Evolutionary conservation across 2,329 filamentous ascomycete species (phyloP).

Genomic region (Colletotrichum liaoningense): DNA sequence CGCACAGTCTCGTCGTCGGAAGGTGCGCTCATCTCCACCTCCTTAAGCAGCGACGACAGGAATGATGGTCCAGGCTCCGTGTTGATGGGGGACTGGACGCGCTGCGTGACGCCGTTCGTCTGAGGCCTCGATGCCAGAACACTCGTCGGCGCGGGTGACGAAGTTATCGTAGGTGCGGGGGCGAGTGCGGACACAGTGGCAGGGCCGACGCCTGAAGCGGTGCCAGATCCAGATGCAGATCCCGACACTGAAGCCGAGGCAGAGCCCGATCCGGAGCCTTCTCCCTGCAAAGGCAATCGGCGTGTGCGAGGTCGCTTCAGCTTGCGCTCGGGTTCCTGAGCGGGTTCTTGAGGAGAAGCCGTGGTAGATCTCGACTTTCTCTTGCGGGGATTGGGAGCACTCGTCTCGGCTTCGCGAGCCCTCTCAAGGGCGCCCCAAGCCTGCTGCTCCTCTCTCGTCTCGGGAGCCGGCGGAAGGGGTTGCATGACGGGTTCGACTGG

Average conservation of each 20-base stretch:
- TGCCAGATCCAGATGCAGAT: slow-evolving; percentile 4
- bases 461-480: slow-evolving; percentile 43
- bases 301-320: slow-evolving; percentile 89
- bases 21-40: slow-evolving; percentile 78
- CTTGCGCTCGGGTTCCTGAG: slow-evolving; percentile 80
- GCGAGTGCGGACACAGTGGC: slow-evolving; percentile 24
- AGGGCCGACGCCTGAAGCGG: slow-evolving; percentile 40
- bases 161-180: neutral
- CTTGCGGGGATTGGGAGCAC: slow-evolving; percentile 68
- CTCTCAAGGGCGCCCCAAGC: slow-evolving; percentile 94
- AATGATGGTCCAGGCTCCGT: slow-evolving; percentile 76
- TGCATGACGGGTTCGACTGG: slow-evolving; percentile 37
- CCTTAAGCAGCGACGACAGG: slow-evolving; percentile 85
- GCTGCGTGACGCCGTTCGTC: slow-evolving; percentile 23
- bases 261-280: slow-evolving; percentile 57
- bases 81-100: slow-evolving; percentile 33
- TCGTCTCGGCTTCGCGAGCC: slow-evolving; percentile 75
- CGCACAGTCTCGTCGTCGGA: slow-evolving; percentile 68
- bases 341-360: slow-evolving; percentile 74
- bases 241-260: slow-evolving; percentile 3
- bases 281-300: slow-evolving; percentile 64
- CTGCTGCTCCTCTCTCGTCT: slow-evolving; percentile 82
- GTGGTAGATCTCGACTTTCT: slow-evolving; percentile 79
- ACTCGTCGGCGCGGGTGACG: slow-evolving; percentile 40
- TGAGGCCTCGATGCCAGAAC: slow-evolving; percentile 35